Evolutionary conservation across 306 rosid species (phyloP), one percentile per base, ranked within the genome.

Genomic region (Dalbergia cochinchinensis): DNA sequence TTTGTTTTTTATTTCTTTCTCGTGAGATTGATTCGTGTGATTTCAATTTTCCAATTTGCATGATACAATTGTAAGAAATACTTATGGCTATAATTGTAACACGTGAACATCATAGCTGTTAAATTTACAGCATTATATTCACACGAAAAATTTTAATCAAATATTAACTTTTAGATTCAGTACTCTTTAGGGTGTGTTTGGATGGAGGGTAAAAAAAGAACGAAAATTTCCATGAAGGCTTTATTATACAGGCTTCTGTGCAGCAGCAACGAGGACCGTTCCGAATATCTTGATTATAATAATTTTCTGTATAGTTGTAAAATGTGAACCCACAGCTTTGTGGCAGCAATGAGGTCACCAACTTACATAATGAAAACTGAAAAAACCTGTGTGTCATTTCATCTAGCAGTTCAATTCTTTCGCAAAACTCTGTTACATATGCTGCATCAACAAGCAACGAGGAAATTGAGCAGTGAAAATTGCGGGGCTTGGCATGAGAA

Each of bases 361-460:
- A 58, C 14, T 60, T 60, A 59, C 58, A 45, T 47, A n/a, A 55
- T 41, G 50, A 67, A 64, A 65, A 55, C 34, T 65, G 60, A 48
- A 26, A 8, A 18, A 53, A 73, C 37, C 77, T 47, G 71, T 57
- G 20, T 57, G 4, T 53, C 20, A 53, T 1, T 53, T 53, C 59
- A 53, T 53, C 5, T 65, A 76, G 69, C 63, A 71, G 69, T 69
- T 55, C 53, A 70, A 59, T 33, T 77, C 69, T 69, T 54, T 18
- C 41, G 63, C 59, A 58, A 86, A 69, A 78, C 76, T 19, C 53
- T 69, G 85, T 85, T 34, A 62, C 44, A 68, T 54, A 75, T 4
- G 64, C 48, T 72, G 73, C 74, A 44, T 33, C 65, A 65, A 62
- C 31, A 53, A 74, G 66, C 48, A 54, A 83, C 65, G 67, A 12